Percentiles rank a stretch among this genome's conserved stretches.
Evolutionary conservation across 2,329 filamentous ascomycete species (phyloP).

Genomic region (Ophiostoma quercus): DNA sequence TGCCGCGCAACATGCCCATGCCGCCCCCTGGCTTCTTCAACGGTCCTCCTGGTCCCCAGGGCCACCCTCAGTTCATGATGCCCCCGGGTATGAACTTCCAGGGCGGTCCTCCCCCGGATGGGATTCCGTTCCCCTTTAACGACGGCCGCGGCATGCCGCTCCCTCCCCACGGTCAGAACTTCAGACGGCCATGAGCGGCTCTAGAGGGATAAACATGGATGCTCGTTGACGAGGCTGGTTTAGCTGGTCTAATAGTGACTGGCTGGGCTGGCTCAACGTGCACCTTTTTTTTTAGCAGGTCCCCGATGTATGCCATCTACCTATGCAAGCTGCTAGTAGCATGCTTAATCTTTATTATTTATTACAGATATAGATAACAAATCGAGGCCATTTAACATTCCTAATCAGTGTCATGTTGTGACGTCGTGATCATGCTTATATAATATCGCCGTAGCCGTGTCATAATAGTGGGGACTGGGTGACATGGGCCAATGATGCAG

Average conservation of each 20-base stretch:
- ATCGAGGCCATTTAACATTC: background rate
- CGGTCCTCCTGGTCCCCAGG: constrained; percentile 28
- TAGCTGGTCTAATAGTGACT: background rate
- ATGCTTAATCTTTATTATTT: background rate
- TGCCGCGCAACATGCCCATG: constrained; percentile 50
- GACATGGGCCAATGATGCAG: background rate
- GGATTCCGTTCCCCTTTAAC: constrained; percentile 46
- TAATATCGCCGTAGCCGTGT: background rate
- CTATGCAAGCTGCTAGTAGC: background rate
- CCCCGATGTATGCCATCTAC: background rate
- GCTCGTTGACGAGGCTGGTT: background rate
- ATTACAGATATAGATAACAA: background rate
- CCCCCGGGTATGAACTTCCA: constrained; percentile 54
- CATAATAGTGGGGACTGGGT: background rate
- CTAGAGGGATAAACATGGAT: background rate
- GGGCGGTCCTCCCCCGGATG: constrained; percentile 50
- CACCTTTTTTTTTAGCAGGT: constrained; percentile 5
- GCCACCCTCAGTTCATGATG: constrained; percentile 46
- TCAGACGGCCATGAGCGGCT: background rate
- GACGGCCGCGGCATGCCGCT: constrained; percentile 40
- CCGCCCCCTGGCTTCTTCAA: constrained; percentile 56
- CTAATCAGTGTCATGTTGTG: background rate
- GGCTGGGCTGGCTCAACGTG: background rate
- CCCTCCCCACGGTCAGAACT: constrained; percentile 24
- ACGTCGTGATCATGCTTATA: background rate